These are phyloP conservation scores for Lanmaoa rubissima DNA, from an alignment of 768 basidiomycete genomes.

Conservation along the genomic window DNA sequence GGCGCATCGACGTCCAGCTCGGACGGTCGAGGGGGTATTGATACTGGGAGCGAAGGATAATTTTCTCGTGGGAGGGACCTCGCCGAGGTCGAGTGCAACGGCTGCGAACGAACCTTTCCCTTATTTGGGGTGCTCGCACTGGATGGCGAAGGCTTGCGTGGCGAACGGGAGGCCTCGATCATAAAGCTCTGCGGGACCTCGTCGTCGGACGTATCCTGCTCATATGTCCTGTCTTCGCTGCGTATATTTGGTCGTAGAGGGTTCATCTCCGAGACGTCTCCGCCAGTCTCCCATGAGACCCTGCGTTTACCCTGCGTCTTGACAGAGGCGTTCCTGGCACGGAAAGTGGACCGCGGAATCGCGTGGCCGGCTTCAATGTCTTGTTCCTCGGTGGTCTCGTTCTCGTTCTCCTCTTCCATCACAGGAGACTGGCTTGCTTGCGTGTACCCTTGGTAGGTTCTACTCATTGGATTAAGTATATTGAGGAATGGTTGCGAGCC, in stretches of 20 bases:
- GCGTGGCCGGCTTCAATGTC: slow-evolving; percentile 63
- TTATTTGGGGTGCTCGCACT: slow-evolving; percentile 30
- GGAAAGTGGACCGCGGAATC: slow-evolving; percentile 33
- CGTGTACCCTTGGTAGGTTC: slow-evolving; percentile 70
- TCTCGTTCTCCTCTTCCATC: slow-evolving; percentile 65
- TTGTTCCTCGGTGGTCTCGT: slow-evolving; percentile 42
- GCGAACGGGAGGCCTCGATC: slow-evolving; percentile 59
- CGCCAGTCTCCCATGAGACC: slow-evolving; percentile 57
- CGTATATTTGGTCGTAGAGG: slow-evolving; percentile 70
- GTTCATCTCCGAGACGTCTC: slow-evolving; percentile 53
- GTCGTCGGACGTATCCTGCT: slow-evolving; percentile 68
- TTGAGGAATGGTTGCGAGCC: slow-evolving; percentile 76
- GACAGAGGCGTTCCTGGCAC: slow-evolving; percentile 29
- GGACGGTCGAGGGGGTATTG: slow-evolving; percentile 63
- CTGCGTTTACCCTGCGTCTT: slow-evolving; percentile 48
- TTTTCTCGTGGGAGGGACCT: slow-evolving; percentile 40
- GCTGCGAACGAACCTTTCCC: slow-evolving; percentile 44
- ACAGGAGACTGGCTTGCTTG: slow-evolving; percentile 71
- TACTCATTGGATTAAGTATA: slow-evolving; percentile 79
- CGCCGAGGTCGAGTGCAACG: slow-evolving; percentile 50
- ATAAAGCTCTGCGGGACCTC: slow-evolving; percentile 86
- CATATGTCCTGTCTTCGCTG: slow-evolving; percentile 58
- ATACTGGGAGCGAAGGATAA: slow-evolving; percentile 38
- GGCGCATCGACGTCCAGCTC: slow-evolving; percentile 48
- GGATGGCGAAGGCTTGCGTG: slow-evolving; percentile 38